Base-by-base conservation (phyloP, 768 basidiomycete species). In the Pholiota microspora region DNA sequence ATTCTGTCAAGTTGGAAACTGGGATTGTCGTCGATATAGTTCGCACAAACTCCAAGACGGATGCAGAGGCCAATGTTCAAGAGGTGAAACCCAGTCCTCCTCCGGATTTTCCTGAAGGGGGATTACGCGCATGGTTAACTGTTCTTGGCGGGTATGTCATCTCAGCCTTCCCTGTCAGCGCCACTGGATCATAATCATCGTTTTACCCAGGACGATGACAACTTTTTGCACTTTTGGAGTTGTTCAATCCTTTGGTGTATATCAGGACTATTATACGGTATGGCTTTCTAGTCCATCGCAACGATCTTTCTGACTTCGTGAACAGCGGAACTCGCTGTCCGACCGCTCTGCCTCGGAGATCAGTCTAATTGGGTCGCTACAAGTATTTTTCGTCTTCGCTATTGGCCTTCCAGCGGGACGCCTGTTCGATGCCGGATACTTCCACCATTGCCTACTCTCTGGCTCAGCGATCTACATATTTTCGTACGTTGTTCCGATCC, bases 261-360 rank as follows among this genome's bases (percentile, higher is more conserved):
- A 77, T 60, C 76, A 80, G 61, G 79, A 80, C 58, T 79, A 75
- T 53, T 81, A 81, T 53, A 76, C 74, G 23, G 77, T 78, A 34
- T 45, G 24, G 28, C 16, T 34, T 45, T 16, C 10, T n/a, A n/a
- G n/a, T 29, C 45, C 35, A 52, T 38, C 35, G 38, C 27, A 15
- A 45, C 29, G 28, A 50, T 16, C 18, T 29, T 29, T 38, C 50
- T 45, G 40, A 59, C 32, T 21, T n/a, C 15, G 18, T 16, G 0
- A 12, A 24, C 48, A 76, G 74, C 71, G 73, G 24, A 59, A 68
- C 23, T 71, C 67, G 15, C 64, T 79, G 48, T 69, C 52, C 0
- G 70, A 70, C 52, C 72, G 74, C 55, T 67, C 73, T 5, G 69
- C 78, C 0, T 76, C 76, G 2, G 67, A 76, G 25, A 73, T 77